A percentile compares a stretch with the other conserved stretches of the same genome.
phyloP scores from a whole-genome alignment of 2,329 filamentous ascomycete genomes.

The Exophiala phaeomuriformis region DNA sequence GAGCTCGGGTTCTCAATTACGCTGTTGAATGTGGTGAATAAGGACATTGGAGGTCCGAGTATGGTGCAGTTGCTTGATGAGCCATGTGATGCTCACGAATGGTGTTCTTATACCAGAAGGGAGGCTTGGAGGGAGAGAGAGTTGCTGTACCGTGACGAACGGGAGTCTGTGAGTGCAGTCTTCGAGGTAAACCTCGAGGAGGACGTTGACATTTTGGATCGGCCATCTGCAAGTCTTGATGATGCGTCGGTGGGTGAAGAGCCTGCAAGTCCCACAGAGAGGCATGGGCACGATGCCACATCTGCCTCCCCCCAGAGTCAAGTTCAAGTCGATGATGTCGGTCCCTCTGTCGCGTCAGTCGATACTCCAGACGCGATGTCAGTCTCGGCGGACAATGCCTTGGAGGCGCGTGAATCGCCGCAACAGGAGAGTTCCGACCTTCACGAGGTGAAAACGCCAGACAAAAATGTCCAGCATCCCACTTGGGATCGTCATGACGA shows the following conservation, averaged over 20 bases:
- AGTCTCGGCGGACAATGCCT: not conserved
- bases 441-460: constrained; percentile 2
- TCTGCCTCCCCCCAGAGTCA: too few relatives aligned
- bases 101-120: constrained; percentile 14
- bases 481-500: constrained; percentile 23
- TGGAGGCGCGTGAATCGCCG: not conserved
- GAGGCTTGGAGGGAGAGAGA: constrained; percentile 22
- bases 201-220: too few relatives aligned
- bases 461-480: constrained; percentile 17
- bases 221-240: too few relatives aligned
- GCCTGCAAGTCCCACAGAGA: too few relatives aligned
- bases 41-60: constrained; percentile 26
- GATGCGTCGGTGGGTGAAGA: too few relatives aligned
- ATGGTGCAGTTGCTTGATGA: constrained; percentile 26
- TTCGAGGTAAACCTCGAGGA: too few relatives aligned
- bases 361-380: not conserved
- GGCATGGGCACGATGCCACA: too few relatives aligned
- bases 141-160: constrained; percentile 15
- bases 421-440: not conserved
- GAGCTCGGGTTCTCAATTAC: constrained; percentile 19
- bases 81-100: constrained; percentile 16
- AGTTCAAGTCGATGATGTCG: too few relatives aligned
- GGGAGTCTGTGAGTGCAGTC: not conserved
- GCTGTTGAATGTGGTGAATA: constrained; percentile 27
- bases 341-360: not conserved